Percentiles rank a stretch among this genome's conserved stretches.
These are phyloP conservation scores for Candida anutae DNA, from an alignment of 1,139 yeast species.

Conservation along the genomic window DNA sequence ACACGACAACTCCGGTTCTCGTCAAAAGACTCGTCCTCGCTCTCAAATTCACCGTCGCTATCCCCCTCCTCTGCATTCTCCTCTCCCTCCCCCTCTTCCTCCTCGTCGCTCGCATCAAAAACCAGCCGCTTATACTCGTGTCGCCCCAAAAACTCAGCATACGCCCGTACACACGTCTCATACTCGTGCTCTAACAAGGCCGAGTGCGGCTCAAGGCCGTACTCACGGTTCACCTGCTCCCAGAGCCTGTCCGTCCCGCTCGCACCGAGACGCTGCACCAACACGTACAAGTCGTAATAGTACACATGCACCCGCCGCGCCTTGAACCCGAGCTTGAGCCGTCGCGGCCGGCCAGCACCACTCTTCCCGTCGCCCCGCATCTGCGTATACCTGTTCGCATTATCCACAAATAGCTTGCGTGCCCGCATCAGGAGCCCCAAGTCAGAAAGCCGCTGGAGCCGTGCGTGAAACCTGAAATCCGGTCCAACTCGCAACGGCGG, in stretches of 20 bases:
- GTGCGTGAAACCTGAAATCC: conserved; percentile 53
- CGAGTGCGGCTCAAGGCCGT: conserved; percentile 14
- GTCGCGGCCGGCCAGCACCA: conserved; percentile 25
- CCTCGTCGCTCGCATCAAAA: not conserved
- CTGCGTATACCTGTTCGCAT: conserved; percentile 47
- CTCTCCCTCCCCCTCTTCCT: conserved; percentile 10
- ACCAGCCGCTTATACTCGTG: not conserved
- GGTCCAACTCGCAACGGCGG: conserved; percentile 44
- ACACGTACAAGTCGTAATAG: conserved; percentile 49
- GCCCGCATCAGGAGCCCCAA: conserved; percentile 57
- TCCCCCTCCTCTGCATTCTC: conserved; percentile 10
- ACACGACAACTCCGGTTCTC: conserved; percentile 36
- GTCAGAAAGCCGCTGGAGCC: conserved; percentile 58
- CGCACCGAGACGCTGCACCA: conserved; percentile 23
- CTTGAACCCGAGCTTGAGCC: conserved; percentile 18
- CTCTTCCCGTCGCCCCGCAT: conserved; percentile 18
- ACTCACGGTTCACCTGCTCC: conserved; percentile 22
- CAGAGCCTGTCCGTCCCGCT: conserved; percentile 21
- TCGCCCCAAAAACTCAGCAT: conserved; percentile 35
- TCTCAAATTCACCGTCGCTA: not conserved
- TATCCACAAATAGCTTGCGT: conserved; percentile 52
- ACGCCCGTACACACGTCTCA: conserved; percentile 25
- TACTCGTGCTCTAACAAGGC: conserved; percentile 25
- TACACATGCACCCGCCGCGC: conserved; percentile 16
- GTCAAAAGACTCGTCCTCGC: conserved; percentile 13